Evolutionary conservation across 2,329 filamentous ascomycete species (phyloP), one percentile per base, ranked within the genome.

Genomic region (Arthrobotrys entomopaga): DNA sequence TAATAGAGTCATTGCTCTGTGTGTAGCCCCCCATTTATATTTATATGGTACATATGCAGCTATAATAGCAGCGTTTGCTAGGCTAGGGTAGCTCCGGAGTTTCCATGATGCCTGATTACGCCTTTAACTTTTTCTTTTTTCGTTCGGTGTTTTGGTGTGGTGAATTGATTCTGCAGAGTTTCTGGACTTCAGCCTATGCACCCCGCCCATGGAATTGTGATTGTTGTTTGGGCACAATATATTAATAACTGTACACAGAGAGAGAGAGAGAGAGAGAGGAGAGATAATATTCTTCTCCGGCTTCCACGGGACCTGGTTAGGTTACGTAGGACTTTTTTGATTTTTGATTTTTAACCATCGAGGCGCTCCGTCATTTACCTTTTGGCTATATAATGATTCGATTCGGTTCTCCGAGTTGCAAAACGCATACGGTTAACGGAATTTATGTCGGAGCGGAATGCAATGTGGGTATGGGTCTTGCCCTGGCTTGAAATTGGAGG

Each of bases 171-270:
- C 26, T 29, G 26, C 26, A 43, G 13, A 43, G 11, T n/a, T 13
- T 69, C 65, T 54, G 38, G 65, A 64, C 58, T 70, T 70, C 58
- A 70, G 65, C 46, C 65, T 70, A 70, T 70, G 65, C 58, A 70
- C 29, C 34, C 52, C 11, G 57, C 65, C 65, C 65, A 63, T 64
- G 65, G 57, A 61, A 64, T 40, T 70, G 58, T 70, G 65, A 64
- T 49, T 54, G 42, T 46, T 7, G 42, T 19, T 69, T 70, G 58
- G n/a, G n/a, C n/a, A n/a, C n/a, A n/a, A n/a, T n/a, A n/a, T n/a
- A n/a, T n/a, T n/a, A n/a, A n/a, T n/a, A n/a, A n/a, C 10, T 34
- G 6, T 10, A 10, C 6, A 34, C 29, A 10, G 29, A 6, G 1
- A 34, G 29, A 34, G 29, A 29, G 7, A 1, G 29, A 8, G 29